phyloP scores from a whole-genome alignment of 2,329 filamentous ascomycete species.

The Aspergillus proliferans region DNA sequence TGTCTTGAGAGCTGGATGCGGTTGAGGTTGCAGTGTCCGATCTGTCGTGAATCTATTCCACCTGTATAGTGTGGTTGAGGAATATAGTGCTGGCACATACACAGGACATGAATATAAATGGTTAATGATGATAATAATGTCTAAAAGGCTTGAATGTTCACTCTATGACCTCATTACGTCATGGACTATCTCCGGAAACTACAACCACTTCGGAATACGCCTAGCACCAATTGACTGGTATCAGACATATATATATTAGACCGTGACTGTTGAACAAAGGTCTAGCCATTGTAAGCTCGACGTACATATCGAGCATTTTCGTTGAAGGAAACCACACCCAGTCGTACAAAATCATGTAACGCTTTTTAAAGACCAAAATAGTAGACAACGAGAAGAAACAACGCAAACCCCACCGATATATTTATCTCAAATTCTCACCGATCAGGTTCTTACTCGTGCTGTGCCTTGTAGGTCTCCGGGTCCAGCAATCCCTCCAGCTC shows the following conservation, averaged over 20 bases:
- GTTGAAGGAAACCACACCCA: conserved; percentile 13
- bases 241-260: conserved; percentile 2
- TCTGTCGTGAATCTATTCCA: conserved; percentile 83
- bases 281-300: conserved; percentile 12
- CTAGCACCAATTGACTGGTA: background rate
- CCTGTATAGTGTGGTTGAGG: conserved; percentile 54
- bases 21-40: conserved; percentile 86
- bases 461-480: conserved; percentile 64
- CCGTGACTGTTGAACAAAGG: conserved; percentile 17
- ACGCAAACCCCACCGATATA: background rate
- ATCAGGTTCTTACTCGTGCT: conserved; percentile 54
- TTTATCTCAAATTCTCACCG: conserved; percentile 1
- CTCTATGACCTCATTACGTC: background rate
- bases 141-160: background rate
- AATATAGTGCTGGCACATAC: background rate
- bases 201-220: background rate
- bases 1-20: conserved; percentile 97
- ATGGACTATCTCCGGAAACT: background rate
- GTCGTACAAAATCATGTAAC: conserved; percentile 2
- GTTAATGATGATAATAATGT: background rate
- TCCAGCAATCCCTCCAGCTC: conserved; percentile 75
- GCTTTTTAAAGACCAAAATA: conserved; percentile 2
- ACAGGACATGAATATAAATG: too few species aligned
- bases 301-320: conserved; percentile 13
- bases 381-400: conserved; percentile 1